phyloP scores from a whole-genome alignment of 192 early-diverging fungal genomes.

The Lunasporangiospora selenospora region DNA sequence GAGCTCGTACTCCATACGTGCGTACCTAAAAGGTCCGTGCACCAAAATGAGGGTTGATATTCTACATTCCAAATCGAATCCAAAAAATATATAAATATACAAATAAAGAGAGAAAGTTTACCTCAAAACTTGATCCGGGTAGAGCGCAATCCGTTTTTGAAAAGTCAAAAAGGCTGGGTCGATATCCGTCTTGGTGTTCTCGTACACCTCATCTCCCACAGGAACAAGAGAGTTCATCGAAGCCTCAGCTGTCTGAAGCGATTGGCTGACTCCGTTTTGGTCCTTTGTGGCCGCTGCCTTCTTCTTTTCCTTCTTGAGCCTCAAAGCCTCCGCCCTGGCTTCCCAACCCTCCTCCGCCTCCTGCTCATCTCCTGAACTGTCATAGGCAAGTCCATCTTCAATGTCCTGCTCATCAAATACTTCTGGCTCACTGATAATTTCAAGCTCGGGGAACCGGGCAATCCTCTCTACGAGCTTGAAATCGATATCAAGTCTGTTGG shows the following conservation, averaged over 20 bases:
- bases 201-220: slow-evolving; percentile 65
- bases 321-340: slow-evolving; percentile 30
- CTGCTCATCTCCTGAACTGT: slow-evolving; percentile 42
- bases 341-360: slow-evolving; percentile 49
- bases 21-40: slow-evolving; percentile 60
- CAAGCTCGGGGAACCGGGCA: slow-evolving; percentile 62
- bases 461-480: slow-evolving; percentile 23
- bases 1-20: slow-evolving; percentile 64
- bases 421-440: slow-evolving; percentile 76
- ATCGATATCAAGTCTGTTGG: slow-evolving; percentile 45
- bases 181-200: slow-evolving; percentile 85
- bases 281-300: slow-evolving; percentile 30
- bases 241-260: slow-evolving; percentile 23
- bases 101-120: slow-evolving; percentile 46
- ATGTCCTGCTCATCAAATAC: slow-evolving; percentile 51
- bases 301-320: slow-evolving; percentile 30
- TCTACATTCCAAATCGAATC: background rate
- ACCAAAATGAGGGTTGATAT: background rate
- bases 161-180: slow-evolving; percentile 92
- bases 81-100: slow-evolving; percentile 5
- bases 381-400: slow-evolving; percentile 54
- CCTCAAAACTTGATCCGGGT: slow-evolving; percentile 89
- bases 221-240: slow-evolving; percentile 54
- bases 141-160: slow-evolving; percentile 78
- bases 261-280: slow-evolving; percentile 18